These are phyloP conservation scores for Ananas comosus DNA, from an alignment of 176 grass and related monocot species.

Conservation along the genomic window DNA sequence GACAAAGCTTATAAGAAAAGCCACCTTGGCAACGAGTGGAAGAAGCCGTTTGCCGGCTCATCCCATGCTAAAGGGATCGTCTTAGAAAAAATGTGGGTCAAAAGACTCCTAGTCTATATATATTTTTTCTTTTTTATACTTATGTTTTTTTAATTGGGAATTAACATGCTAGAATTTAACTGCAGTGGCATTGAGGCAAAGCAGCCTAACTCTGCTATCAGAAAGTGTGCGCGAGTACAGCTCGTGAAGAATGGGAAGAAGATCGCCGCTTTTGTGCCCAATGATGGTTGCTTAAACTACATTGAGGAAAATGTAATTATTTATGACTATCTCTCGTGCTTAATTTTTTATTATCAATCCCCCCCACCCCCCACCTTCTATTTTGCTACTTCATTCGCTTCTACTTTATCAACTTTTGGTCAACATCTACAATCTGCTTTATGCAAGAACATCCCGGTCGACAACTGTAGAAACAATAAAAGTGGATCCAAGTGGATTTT, in stretches of 20 bases:
- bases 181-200: conserved; percentile 67
- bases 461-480: too few species aligned
- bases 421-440: too few species aligned
- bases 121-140: not conserved
- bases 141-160: not conserved
- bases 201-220: conserved; percentile 73
- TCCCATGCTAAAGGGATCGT: conserved; percentile 75
- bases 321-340: not conserved
- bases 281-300: conserved; percentile 80
- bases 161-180: not conserved
- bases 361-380: not conserved
- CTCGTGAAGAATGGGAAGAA: conserved; percentile 77
- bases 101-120: not conserved
- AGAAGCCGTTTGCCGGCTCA: conserved; percentile 73
- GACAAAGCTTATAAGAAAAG: conserved; percentile 78
- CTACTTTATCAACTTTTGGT: too few species aligned
- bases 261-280: conserved; percentile 71
- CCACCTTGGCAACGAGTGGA: conserved; percentile 74
- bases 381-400: not conserved
- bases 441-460: too few species aligned
- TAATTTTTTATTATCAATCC: not conserved
- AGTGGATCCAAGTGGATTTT: too few species aligned
- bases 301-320: conserved; percentile 49
- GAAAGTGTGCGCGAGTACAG: conserved; percentile 72
- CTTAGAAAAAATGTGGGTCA: conserved; percentile 61